Evolutionary conservation across 2,329 filamentous ascomycete species (phyloP).

Genomic region (Fusarium keratoplasticum): DNA sequence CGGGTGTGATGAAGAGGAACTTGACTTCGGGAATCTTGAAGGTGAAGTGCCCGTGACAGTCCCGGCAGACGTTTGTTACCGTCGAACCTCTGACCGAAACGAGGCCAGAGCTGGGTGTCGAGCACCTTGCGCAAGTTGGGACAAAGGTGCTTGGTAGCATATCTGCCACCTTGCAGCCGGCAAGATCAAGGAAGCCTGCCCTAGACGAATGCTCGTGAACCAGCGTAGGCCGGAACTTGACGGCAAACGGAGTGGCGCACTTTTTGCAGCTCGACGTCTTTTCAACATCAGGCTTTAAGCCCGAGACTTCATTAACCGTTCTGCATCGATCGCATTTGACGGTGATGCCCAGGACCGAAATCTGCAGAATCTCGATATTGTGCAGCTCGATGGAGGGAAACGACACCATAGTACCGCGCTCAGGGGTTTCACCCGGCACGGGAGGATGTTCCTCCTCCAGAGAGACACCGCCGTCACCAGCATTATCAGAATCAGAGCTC

Average conservation of each 20-base stretch:
- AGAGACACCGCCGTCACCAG: conserved; percentile 56
- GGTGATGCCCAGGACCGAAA: conserved; percentile 74
- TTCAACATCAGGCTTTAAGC: conserved; percentile 67
- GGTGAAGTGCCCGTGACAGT: conserved; percentile 83
- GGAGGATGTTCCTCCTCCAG: conserved; percentile 47
- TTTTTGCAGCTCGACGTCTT: conserved; percentile 69
- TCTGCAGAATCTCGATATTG: conserved; percentile 79
- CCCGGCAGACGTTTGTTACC: conserved; percentile 79
- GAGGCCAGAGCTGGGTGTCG: conserved; percentile 75
- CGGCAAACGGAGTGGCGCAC: conserved; percentile 64
- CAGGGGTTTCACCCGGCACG: conserved; percentile 52
- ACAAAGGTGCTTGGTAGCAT: conserved; percentile 84
- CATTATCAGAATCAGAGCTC: conserved; percentile 58
- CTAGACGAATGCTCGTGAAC: conserved; percentile 80
- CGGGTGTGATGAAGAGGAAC: conserved; percentile 77
- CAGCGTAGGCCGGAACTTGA: conserved; percentile 73
- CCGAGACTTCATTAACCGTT: conserved; percentile 75
- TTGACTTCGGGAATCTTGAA: conserved; percentile 83
- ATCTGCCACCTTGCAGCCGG: conserved; percentile 79
- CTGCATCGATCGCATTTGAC: conserved; percentile 86
- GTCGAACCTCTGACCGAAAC: conserved; percentile 80
- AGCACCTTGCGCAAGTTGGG: conserved; percentile 82
- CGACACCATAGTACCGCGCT: conserved; percentile 80
- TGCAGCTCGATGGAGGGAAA: conserved; percentile 83
- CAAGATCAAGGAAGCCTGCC: conserved; percentile 82